Evolutionary conservation across 78 protist species (phyloP).

Genomic region (Chrysochromulina parva): DNA sequence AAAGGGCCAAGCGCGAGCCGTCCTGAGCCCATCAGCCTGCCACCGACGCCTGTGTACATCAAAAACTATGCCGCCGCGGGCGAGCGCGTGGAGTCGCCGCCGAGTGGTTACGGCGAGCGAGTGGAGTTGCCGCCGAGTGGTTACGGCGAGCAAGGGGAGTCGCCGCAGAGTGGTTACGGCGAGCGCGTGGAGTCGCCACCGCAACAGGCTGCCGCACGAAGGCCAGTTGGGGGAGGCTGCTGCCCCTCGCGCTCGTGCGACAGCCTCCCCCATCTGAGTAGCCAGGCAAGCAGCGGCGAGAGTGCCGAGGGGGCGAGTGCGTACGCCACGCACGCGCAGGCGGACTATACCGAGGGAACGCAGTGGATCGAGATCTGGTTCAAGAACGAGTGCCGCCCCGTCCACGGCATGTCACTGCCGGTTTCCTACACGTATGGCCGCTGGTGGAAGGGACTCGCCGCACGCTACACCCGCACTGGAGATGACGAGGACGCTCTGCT

Average conservation of each 20-base stretch:
- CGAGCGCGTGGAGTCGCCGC: neutral
- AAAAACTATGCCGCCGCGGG: neutral
- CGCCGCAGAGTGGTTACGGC: too few species aligned
- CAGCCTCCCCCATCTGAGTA: neutral
- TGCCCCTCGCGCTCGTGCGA: too few species aligned
- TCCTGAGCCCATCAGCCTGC: too few species aligned
- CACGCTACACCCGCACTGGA: neutral
- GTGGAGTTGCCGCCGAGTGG: too few species aligned
- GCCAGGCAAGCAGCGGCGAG: too few species aligned
- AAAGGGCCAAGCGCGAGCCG: too few species aligned
- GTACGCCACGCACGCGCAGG: neutral
- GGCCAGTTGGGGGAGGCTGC: too few species aligned
- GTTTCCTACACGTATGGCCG: neutral
- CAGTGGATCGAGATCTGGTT: neutral
- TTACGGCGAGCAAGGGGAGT: too few species aligned
- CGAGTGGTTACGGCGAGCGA: too few species aligned
- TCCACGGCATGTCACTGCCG: neutral
- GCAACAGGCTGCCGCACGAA: too few species aligned
- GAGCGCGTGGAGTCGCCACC: too few species aligned
- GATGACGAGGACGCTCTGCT: neutral
- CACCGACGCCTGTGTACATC: too few species aligned
- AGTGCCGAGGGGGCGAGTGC: neutral
- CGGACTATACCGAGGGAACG: neutral
- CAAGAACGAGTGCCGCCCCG: neutral
- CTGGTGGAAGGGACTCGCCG: neutral